These are phyloP conservation scores for Blastobotrys capitulatus DNA, from an alignment of 1,139 yeast species.

Conservation along the genomic window DNA sequence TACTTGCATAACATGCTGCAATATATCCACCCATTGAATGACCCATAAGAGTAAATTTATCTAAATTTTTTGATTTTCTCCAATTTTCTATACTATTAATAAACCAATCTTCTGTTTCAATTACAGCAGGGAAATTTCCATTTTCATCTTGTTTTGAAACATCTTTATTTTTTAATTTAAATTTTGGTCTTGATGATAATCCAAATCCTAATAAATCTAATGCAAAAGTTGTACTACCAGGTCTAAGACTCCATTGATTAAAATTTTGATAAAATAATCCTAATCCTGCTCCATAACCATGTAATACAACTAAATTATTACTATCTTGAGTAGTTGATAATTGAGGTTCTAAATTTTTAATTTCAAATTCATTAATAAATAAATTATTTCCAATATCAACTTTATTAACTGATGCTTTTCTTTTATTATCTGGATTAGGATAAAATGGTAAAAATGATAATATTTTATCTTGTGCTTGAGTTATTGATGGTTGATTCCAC, in stretches of 20 bases:
- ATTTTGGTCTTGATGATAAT: slow-evolving; percentile 57
- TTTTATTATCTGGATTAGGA: slow-evolving; percentile 44
- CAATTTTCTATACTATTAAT: slow-evolving; percentile 71
- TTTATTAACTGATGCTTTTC: slow-evolving; percentile 45
- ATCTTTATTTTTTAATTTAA: slow-evolving; percentile 30
- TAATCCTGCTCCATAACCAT: slow-evolving; percentile 83
- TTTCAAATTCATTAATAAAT: slow-evolving; percentile 49
- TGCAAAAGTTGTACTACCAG: slow-evolving; percentile 48
- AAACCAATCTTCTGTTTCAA: slow-evolving; percentile 62
- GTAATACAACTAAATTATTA: slow-evolving; percentile 56
- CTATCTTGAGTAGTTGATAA: neutral
- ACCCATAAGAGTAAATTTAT: slow-evolving; percentile 63
- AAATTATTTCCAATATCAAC: slow-evolving; percentile 44
- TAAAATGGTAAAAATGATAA: slow-evolving; percentile 51
- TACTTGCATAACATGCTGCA: slow-evolving; percentile 67
- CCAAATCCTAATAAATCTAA: slow-evolving; percentile 81
- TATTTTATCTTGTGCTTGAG: slow-evolving; percentile 38
- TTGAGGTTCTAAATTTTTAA: slow-evolving; percentile 18
- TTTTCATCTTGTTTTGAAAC: slow-evolving; percentile 26
- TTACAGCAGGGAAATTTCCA: slow-evolving; percentile 42
- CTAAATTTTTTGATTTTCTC: slow-evolving; percentile 44
- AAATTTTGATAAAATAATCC: slow-evolving; percentile 77
- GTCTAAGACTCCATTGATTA: slow-evolving; percentile 35
- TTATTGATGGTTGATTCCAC: slow-evolving; percentile 36
- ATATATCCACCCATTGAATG: slow-evolving; percentile 90